These are phyloP conservation scores for Suhomyces sp. DNA, from an alignment of 805 yeast species.

Conservation along the genomic window DNA sequence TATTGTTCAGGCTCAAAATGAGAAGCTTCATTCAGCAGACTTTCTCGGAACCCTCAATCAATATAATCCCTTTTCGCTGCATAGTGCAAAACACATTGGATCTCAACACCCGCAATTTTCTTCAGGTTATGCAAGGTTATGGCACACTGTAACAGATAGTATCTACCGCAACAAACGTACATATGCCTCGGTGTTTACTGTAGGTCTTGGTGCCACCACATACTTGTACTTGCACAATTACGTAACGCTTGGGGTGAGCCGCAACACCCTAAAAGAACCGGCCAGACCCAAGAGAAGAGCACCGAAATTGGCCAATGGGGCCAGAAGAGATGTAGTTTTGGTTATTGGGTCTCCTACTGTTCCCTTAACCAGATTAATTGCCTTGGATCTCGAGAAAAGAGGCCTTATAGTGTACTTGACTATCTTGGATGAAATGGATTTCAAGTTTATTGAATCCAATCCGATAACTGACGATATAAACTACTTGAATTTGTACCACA, in stretches of 20 bases:
- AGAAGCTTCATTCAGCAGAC: slow-evolving; percentile 19
- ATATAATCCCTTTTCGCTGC: slow-evolving; percentile 11
- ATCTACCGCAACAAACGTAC: not conserved
- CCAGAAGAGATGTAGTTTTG: slow-evolving; percentile 70
- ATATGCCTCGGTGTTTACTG: slow-evolving; percentile 15
- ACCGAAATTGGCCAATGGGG: slow-evolving; percentile 61
- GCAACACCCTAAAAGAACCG: not conserved
- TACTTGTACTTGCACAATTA: slow-evolving; percentile 8
- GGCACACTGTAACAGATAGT: not conserved
- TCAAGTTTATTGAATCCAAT: slow-evolving; percentile 45
- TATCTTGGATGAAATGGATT: slow-evolving; percentile 59
- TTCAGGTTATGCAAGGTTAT: not conserved
- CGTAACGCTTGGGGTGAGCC: not conserved
- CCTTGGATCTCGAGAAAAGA: slow-evolving; percentile 70
- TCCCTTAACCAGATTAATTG: slow-evolving; percentile 65
- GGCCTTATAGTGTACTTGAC: slow-evolving; percentile 83
- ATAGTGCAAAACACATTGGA: not conserved
- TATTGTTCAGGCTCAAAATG: slow-evolving; percentile 22
- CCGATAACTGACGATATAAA: slow-evolving; percentile 70
- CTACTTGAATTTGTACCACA: slow-evolving; percentile 55
- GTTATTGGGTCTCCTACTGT: slow-evolving; percentile 76
- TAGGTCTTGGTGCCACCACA: slow-evolving; percentile 25
- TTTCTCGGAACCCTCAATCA: slow-evolving; percentile 9
- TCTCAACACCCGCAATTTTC: not conserved
- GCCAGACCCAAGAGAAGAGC: slow-evolving; percentile 50